Evolutionary conservation across 495 filamentous ascomycete species (phyloP).

Genomic region (Bacidia gigantensis): DNA sequence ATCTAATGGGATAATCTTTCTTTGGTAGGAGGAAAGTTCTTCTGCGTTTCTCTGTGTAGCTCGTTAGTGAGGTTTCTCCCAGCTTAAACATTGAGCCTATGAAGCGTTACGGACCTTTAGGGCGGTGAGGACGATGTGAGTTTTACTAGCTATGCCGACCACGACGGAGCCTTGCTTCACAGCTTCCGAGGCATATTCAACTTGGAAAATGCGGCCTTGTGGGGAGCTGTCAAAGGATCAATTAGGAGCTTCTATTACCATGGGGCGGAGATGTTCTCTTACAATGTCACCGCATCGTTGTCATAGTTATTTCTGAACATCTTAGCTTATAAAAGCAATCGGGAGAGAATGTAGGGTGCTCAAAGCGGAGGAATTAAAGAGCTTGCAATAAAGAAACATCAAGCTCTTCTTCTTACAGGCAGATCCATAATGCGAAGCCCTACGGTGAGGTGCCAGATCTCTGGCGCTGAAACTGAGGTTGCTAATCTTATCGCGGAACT

Average conservation of each 20-base stretch:
- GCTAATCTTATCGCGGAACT: not conserved
- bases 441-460: not conserved
- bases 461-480: not conserved
- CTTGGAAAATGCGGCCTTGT: slow-evolving; percentile 98
- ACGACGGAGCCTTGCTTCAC: slow-evolving; percentile 99
- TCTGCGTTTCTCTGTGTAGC: slow-evolving; percentile 76
- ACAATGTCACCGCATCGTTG: slow-evolving; percentile 99
- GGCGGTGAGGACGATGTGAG: slow-evolving; percentile 88
- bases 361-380: too few relatives aligned
- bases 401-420: not conserved
- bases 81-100: slow-evolving; percentile 3
- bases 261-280: slow-evolving; percentile 26
- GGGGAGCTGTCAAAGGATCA: slow-evolving; percentile 71
- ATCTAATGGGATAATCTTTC: slow-evolving; percentile 96
- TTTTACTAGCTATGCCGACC: slow-evolving; percentile 92
- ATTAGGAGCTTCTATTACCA: slow-evolving; percentile 15
- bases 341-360: too few relatives aligned
- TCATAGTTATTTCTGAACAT: slow-evolving; percentile 99
- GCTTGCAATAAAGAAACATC: not conserved
- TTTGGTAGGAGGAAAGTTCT: slow-evolving; percentile 98
- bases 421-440: not conserved
- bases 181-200: slow-evolving; percentile 96
- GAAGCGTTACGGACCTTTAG: slow-evolving; percentile 59
- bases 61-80: not conserved
- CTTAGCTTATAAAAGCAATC: slow-evolving; percentile 23